These are phyloP conservation scores for Diaporthe sp. DNA, from an alignment of 2,329 filamentous ascomycete genomes.

Conservation along the genomic window DNA sequence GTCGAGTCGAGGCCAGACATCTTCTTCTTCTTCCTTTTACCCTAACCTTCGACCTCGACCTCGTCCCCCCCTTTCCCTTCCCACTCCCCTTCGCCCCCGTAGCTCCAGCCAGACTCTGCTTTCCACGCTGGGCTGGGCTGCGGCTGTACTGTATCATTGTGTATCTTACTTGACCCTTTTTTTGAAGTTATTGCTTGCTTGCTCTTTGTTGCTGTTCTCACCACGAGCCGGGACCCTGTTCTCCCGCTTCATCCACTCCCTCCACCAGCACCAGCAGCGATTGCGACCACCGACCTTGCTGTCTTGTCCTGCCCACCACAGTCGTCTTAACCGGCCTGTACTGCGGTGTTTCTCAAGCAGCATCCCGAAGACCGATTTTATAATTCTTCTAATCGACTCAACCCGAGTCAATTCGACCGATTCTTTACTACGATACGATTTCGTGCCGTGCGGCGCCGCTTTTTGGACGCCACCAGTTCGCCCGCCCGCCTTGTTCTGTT, in stretches of 20 bases:
- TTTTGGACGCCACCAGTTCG: slow-evolving; percentile 6
- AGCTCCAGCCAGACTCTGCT: slow-evolving; percentile 25
- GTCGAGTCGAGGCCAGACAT: slow-evolving; percentile 25
- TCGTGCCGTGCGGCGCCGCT: slow-evolving; percentile 7
- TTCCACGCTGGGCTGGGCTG: slow-evolving; percentile 31
- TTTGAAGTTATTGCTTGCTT: slow-evolving; percentile 15
- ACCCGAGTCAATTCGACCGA: background rate
- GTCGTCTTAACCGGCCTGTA: slow-evolving; percentile 42
- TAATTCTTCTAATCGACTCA: slow-evolving; percentile 36
- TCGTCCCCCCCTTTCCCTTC: background rate
- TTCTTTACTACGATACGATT: slow-evolving; percentile 17
- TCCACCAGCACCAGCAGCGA: background rate
- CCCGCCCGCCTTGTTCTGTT: background rate
- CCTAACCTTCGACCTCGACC: slow-evolving; percentile 20
- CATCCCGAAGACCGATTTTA: slow-evolving; percentile 5
- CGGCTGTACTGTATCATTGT: slow-evolving; percentile 34
- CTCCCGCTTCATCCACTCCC: slow-evolving; percentile 29
- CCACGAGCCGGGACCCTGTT: slow-evolving; percentile 30
- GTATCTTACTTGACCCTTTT: slow-evolving; percentile 27
- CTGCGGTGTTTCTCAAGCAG: slow-evolving; percentile 32
- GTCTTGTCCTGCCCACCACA: slow-evolving; percentile 28
- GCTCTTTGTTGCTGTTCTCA: slow-evolving; percentile 23
- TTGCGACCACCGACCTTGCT: slow-evolving; percentile 30
- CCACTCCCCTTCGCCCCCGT: slow-evolving; percentile 4
- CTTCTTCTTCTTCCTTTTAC: slow-evolving; percentile 14